Evolutionary conservation across 352 stramenopile species (phyloP).

Genomic region (Plasmopara halstedii): DNA sequence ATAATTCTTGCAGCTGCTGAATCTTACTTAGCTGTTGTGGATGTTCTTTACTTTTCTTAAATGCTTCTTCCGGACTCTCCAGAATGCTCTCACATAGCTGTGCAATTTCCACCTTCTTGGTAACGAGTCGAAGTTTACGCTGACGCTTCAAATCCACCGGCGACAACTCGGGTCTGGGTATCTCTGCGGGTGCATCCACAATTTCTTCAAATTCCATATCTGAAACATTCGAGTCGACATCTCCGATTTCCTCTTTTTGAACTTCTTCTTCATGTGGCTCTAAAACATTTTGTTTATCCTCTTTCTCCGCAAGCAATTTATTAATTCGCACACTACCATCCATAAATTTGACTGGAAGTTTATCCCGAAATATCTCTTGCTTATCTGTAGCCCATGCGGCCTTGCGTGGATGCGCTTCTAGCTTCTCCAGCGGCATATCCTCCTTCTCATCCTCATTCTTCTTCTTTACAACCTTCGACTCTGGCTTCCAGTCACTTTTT

Average conservation of each 20-base stretch:
- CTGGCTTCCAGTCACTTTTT: constrained; percentile 30
- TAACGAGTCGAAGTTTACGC: constrained; percentile 51
- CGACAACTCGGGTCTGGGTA: constrained; percentile 12
- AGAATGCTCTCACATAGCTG: constrained; percentile 86
- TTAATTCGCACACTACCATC: constrained; percentile 74
- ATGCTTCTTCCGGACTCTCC: constrained; percentile 75
- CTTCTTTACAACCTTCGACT: constrained; percentile 22
- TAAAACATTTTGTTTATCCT: constrained; percentile 18
- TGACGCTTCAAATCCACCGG: constrained; percentile 60
- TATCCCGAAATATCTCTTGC: constrained; percentile 54
- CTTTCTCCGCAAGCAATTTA: constrained; percentile 51
- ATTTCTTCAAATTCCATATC: constrained; percentile 83
- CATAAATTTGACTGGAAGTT: constrained; percentile 84
- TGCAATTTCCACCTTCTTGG: constrained; percentile 86
- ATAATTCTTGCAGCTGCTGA: constrained; percentile 66
- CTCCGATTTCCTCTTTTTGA: constrained; percentile 32
- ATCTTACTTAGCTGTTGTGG: constrained; percentile 70
- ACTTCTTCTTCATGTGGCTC: constrained; percentile 35
- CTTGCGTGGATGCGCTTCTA: constrained; percentile 61
- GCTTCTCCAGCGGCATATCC: constrained; percentile 64
- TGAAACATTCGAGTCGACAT: constrained; percentile 58
- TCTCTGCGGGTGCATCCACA: constrained; percentile 6
- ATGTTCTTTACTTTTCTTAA: constrained; percentile 85
- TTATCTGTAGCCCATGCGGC: constrained; percentile 50
- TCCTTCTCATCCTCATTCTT: constrained; percentile 24